Base-by-base conservation (phyloP, 2,329 filamentous ascomycete species). In the Achaetomium macrosporum region DNA sequence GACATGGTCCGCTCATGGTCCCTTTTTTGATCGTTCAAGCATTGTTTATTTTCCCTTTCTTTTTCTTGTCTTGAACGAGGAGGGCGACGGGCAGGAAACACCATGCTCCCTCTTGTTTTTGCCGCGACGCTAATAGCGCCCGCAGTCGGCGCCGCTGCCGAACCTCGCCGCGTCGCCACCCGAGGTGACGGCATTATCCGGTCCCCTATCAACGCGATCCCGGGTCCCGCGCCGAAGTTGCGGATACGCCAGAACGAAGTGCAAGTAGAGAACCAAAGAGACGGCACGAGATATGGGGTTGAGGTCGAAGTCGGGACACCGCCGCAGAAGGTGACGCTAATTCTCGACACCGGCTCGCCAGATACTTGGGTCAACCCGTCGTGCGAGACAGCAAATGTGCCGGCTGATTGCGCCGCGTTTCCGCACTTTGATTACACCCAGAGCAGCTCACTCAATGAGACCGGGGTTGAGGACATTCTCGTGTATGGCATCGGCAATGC, bases 291-390 rank as follows among this genome's bases (percentile, higher is more conserved):
- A 3, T 64, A 64, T 30, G 55, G 44, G 11, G 54, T 64, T 33
- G 60, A 63, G 25, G 44, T 64, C 13, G 55, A 55, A 3, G 62
- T 80, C 43, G 77, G 77, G 10, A 74, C 67, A 13, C 77, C 77
- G 0, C 69, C 73, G 1, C 76, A 80, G 56, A 66, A 63, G 6
- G 51, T 79, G 40, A 73, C 71, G 43, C 62, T 80, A 40, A 71
- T 76, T n/a, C 59, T 80, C 20, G 77, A 80, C 58, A 80, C 76
- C 2, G 77, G 77, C 15, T 80, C 77, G 5, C 74, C 73, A 56
- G 76, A 79, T 61, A 70, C 80, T 8, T 81, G 77, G 77, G 74
- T 79, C 41, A 77, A 80, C 54, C 76, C 77, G 1, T 66, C 72
- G 48, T 81, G 77, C 61, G 48, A 64, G 6, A 65, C 66, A 6